Percentiles rank a stretch among this genome's conserved stretches.
Conservation (phyloP, 495 filamentous ascomycete genomes). For the Trypethelium eluteriae region DNA sequence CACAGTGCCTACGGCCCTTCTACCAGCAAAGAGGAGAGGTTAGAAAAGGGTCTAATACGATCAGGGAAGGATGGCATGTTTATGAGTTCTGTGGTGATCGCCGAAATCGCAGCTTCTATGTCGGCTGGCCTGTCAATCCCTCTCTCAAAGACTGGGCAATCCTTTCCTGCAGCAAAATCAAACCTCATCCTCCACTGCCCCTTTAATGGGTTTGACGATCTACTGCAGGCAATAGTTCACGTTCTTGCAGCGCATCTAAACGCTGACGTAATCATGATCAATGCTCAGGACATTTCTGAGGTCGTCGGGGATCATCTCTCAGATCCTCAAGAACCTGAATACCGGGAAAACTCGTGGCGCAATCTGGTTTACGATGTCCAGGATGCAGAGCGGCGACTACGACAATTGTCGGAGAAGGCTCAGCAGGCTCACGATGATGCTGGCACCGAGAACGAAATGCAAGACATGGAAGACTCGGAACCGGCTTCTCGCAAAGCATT, state of each 20-base stretch:
- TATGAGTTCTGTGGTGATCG: slow-evolving; percentile 6
- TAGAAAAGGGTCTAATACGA: slow-evolving; percentile 31
- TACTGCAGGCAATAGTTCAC: slow-evolving; percentile 53
- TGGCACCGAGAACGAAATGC: slow-evolving; percentile 18
- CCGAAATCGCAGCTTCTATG: slow-evolving; percentile 21
- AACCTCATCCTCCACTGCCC: slow-evolving; percentile 62
- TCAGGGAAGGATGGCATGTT: not conserved
- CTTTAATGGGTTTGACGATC: slow-evolving; percentile 47
- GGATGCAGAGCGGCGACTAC: not conserved
- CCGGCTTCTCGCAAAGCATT: not conserved
- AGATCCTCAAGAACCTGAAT: slow-evolving; percentile 43
- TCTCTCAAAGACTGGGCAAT: not conserved
- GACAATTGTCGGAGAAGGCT: slow-evolving; percentile 6
- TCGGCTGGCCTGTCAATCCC: slow-evolving; percentile 10
- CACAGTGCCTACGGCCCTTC: not conserved
- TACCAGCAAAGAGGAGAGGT: slow-evolving; percentile 10
- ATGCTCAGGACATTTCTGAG: slow-evolving; percentile 72
- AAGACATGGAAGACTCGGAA: slow-evolving; percentile 21
- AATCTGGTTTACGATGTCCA: slow-evolving; percentile 35
- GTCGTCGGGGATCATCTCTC: slow-evolving; percentile 66
- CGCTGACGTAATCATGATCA: slow-evolving; percentile 72
- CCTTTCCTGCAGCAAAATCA: slow-evolving; percentile 49
- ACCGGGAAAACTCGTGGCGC: slow-evolving; percentile 34
- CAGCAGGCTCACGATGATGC: slow-evolving; percentile 8
- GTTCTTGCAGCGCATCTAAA: slow-evolving; percentile 50